A percentile compares a stretch with the other conserved stretches of the same genome.
phyloP scores from a whole-genome alignment of 805 yeast genomes.

The Candida nonsorbophila region DNA sequence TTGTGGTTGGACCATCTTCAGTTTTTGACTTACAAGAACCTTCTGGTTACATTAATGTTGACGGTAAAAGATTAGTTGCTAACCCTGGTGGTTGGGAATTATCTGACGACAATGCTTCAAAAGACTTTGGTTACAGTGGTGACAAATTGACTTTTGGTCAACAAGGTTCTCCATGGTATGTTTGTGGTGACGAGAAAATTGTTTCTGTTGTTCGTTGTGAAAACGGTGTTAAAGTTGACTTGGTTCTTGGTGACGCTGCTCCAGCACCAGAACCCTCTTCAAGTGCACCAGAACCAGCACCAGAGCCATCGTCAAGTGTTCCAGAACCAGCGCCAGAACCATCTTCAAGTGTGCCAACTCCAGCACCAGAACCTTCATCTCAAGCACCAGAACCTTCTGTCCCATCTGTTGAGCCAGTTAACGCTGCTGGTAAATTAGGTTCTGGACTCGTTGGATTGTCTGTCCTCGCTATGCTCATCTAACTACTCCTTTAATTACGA shows the following conservation, averaged over 20 bases:
- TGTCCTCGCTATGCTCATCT: constrained; percentile 3
- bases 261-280: too few species aligned
- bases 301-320: neutral
- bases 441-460: constrained; percentile 6
- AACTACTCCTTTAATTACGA: neutral
- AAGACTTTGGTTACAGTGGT: constrained; percentile 21
- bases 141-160: constrained; percentile 20
- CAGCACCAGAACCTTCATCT: constrained; percentile 18
- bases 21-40: constrained; percentile 23
- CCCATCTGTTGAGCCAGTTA: constrained; percentile 16
- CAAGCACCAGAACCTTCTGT: constrained; percentile 1
- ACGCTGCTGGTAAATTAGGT: constrained; percentile 4
- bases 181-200: constrained; percentile 12
- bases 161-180: constrained; percentile 14
- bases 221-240: too few species aligned
- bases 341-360: constrained; percentile 11
- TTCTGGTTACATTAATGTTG: constrained; percentile 19
- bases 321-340: neutral
- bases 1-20: constrained; percentile 9
- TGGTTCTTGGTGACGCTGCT: too few species aligned
- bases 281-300: too few species aligned
- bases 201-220: constrained; percentile 6
- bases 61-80: constrained; percentile 14
- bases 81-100: constrained; percentile 12
- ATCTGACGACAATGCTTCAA: constrained; percentile 13